Base-by-base conservation (phyloP, 2,329 filamentous ascomycete genomes). In the Colletotrichum truncatum region DNA sequence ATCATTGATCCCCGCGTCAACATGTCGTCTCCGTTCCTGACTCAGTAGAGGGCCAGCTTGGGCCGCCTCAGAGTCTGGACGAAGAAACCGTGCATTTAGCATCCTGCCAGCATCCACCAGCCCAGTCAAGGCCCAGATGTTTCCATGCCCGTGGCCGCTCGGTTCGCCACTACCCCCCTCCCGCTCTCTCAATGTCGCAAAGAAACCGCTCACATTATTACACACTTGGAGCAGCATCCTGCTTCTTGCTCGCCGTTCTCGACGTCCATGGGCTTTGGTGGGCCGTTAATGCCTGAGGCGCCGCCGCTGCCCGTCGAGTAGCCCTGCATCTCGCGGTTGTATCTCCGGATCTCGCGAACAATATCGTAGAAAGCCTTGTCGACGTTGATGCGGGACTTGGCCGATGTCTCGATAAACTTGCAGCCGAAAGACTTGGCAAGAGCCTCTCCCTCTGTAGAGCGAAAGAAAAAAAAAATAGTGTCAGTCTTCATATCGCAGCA, bases 331-430 rank as follows among this genome's bases (percentile, higher is more conserved):
- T 98, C 95, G 78, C 96, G 95, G 89, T 99, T 98, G 83, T 97
- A 98, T 81, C 93, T 92, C 81, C 96, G 90, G 76, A 99, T 99
- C 79, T 98, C 96, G 77, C 96, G 92, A 64, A 99, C 96, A 72
- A 98, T 94, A 77, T 98, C 94, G 87, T 95, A 98, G 83, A 99
- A 99, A 59, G 95, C 94, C 82, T 97, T 94, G 81, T 99, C 96
- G 74, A 99, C 96, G 77, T 98, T 98, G 84, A 96, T 97, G 78
- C 95, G 91, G 68, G 94, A 97, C 84, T 98, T 99, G 71, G 96
- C 96, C 41, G 96, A 99, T 11, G 96, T 98, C 85, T 99, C 96
- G 82, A 98, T 97, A 84, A 98, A 99, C 78, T 96, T 97, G 91
- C 96, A 99, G 76, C 90, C 91, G 80, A 99, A 98, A 69, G 91